These are phyloP conservation scores for Pterocarpus santalinus DNA, from an alignment of 306 rosid species.

Conservation along the genomic window DNA sequence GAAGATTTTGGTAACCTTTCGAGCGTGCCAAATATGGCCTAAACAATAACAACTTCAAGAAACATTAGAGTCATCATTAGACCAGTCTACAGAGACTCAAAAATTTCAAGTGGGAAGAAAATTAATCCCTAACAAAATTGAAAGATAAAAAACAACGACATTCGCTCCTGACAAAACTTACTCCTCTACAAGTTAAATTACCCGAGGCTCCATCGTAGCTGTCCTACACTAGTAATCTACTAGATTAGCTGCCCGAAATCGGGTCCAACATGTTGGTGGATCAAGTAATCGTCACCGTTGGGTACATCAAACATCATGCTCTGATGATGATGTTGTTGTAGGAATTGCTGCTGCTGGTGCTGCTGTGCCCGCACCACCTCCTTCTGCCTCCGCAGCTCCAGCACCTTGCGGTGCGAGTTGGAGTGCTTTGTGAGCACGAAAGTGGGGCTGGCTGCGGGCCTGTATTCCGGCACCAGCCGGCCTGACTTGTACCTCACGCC, in stretches of 20 bases:
- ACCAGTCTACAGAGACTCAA: slow-evolving; percentile 10
- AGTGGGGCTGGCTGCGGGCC: slow-evolving; percentile 92
- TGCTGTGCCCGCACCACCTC: slow-evolving; percentile 59
- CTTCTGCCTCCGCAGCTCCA: slow-evolving; percentile 90
- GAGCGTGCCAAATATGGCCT: slow-evolving; percentile 33
- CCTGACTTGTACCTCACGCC: slow-evolving; percentile 90
- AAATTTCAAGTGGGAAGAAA: neutral
- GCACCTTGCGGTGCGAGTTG: slow-evolving; percentile 86
- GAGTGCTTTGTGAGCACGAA: slow-evolving; percentile 83
- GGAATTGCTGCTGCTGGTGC: slow-evolving; percentile 52
- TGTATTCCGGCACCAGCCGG: slow-evolving; percentile 78
- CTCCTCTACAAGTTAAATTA: slow-evolving; percentile 42
- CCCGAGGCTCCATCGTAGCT: slow-evolving; percentile 34
- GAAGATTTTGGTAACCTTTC: slow-evolving; percentile 3
- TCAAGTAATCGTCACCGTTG: slow-evolving; percentile 74
- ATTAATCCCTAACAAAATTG: slow-evolving; percentile 32
- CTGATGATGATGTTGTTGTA: slow-evolving; percentile 60
- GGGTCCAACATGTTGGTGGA: slow-evolving; percentile 75
- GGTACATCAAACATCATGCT: slow-evolving; percentile 62
- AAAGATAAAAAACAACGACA: neutral
- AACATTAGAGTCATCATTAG: neutral
- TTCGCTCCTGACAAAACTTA: neutral
- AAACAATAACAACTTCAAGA: neutral
- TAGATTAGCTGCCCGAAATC: slow-evolving; percentile 73
- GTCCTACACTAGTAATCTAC: slow-evolving; percentile 45